A percentile compares a stretch with the other conserved stretches of the same genome.
phyloP scores from a whole-genome alignment of 495 filamentous ascomycete genomes.

The Diplogelasinospora grovesii region DNA sequence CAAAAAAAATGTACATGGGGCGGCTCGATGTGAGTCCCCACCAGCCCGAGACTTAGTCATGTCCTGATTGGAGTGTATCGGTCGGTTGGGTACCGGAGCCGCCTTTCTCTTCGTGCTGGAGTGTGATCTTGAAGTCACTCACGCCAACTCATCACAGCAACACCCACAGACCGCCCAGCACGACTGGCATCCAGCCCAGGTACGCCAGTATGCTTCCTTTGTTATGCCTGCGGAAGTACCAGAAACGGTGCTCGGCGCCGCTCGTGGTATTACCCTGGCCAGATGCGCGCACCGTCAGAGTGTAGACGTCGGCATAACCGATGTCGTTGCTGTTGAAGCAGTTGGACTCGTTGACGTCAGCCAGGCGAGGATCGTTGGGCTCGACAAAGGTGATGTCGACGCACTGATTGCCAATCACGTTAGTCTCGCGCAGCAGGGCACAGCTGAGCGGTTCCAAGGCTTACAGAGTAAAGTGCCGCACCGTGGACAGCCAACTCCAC shows the following conservation, averaged over 20 bases:
- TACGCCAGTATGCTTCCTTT: constrained; percentile 14
- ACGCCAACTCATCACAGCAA: constrained; percentile 18
- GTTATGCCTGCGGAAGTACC: constrained; percentile 9
- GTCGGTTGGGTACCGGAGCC: too few relatives aligned
- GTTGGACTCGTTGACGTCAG: constrained; percentile 66
- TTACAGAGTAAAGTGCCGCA: constrained; percentile 83
- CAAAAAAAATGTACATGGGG: too few relatives aligned
- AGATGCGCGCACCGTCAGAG: constrained; percentile 37
- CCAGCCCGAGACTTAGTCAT: too few relatives aligned
- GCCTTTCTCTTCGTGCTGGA: not conserved
- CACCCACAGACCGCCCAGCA: constrained; percentile 28
- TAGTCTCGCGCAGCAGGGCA: not conserved
- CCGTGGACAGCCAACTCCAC: constrained; percentile 87
- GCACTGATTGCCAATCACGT: constrained; percentile 53
- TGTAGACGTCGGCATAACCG: constrained; percentile 69
- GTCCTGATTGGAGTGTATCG: too few relatives aligned
- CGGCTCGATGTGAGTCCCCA: too few relatives aligned
- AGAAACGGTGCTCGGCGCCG: constrained; percentile 15
- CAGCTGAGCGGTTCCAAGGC: constrained; percentile 26
- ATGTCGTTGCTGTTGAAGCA: constrained; percentile 79
- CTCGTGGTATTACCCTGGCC: constrained; percentile 25
- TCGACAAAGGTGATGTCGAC: constrained; percentile 79
- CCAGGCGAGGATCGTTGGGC: constrained; percentile 55
- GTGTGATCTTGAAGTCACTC: not conserved
- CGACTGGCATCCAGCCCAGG: constrained; percentile 32